phyloP scores from a whole-genome alignment of 2,329 filamentous ascomycete genomes.

The Ascosphaera aggregata region DNA sequence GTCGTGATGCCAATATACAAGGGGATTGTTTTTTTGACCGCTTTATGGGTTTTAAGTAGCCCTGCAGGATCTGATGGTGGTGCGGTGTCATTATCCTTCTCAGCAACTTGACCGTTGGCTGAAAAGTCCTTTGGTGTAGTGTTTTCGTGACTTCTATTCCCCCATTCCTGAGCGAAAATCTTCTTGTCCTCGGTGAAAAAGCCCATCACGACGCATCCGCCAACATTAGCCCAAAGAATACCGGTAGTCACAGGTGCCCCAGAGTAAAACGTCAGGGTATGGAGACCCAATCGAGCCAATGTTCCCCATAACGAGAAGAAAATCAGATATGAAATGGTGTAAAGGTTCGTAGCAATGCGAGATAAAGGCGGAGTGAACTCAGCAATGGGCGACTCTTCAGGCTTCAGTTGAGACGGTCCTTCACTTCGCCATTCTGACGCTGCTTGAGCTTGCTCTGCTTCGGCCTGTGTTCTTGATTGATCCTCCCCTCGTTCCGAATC shows the following conservation, averaged over 20 bases:
- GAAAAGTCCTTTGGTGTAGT: conserved; percentile 10
- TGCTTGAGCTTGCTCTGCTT: too few relatives aligned
- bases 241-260: conserved; percentile 51
- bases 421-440: too few relatives aligned
- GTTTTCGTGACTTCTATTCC: conserved; percentile 17
- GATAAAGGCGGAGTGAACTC: conserved; percentile 17
- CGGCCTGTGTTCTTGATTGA: too few relatives aligned
- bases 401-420: not conserved
- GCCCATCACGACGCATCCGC: conserved; percentile 61
- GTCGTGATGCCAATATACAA: conserved; percentile 71
- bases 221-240: conserved; percentile 72
- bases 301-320: conserved; percentile 73
- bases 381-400: not conserved
- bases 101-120: too few relatives aligned
- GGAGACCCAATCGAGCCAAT: conserved; percentile 56
- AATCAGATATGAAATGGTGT: conserved; percentile 59
- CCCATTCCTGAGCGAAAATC: conserved; percentile 49
- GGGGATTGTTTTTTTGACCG: conserved; percentile 64
- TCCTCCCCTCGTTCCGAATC: not conserved
- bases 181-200: conserved; percentile 59
- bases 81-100: conserved; percentile 3
- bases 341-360: conserved; percentile 32
- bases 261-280: conserved; percentile 57
- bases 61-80: conserved; percentile 14
- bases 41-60: conserved; percentile 28